These are phyloP conservation scores for Ceratocystis albifundus DNA, from an alignment of 2,329 filamentous ascomycete genomes.

Conservation along the genomic window DNA sequence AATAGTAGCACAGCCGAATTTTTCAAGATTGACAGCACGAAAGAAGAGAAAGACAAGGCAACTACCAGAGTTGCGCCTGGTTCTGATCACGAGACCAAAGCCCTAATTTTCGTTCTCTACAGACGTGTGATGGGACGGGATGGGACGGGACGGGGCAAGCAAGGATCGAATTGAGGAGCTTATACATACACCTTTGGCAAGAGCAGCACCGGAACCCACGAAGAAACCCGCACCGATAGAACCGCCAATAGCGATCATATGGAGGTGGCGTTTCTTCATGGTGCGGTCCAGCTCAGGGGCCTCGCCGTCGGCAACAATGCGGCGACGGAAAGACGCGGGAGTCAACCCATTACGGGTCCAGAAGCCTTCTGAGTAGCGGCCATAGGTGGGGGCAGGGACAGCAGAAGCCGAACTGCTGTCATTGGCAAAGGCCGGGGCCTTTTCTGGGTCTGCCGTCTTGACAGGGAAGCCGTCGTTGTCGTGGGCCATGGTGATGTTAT, in stretches of 20 bases:
- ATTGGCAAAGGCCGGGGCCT: constrained; percentile 16
- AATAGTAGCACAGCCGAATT: background rate
- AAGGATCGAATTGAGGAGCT: background rate
- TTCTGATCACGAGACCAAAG: background rate
- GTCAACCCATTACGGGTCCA: constrained; percentile 33
- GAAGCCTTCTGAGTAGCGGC: constrained; percentile 28
- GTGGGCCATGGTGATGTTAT: constrained; percentile 15
- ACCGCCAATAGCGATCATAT: constrained; percentile 53
- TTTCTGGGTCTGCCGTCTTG: constrained; percentile 21
- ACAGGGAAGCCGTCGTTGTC: constrained; percentile 15
- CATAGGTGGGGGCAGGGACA: constrained; percentile 1
- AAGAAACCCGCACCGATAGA: constrained; percentile 54
- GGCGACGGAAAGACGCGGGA: constrained; percentile 32
- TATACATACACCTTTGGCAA: constrained; percentile 39
- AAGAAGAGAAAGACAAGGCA: background rate
- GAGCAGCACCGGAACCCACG: constrained; percentile 46
- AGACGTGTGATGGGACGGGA: background rate
- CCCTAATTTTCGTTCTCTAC: background rate
- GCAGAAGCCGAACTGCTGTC: constrained; percentile 20
- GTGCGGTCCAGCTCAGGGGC: constrained; percentile 34
- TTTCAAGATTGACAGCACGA: background rate
- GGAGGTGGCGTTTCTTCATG: constrained; percentile 47
- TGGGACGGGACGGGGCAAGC: background rate
- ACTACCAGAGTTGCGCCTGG: background rate
- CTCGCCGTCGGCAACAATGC: constrained; percentile 29